These are phyloP conservation scores for Zelonia costaricensis DNA, from an alignment of 208 protist genomes.

Conservation along the genomic window DNA sequence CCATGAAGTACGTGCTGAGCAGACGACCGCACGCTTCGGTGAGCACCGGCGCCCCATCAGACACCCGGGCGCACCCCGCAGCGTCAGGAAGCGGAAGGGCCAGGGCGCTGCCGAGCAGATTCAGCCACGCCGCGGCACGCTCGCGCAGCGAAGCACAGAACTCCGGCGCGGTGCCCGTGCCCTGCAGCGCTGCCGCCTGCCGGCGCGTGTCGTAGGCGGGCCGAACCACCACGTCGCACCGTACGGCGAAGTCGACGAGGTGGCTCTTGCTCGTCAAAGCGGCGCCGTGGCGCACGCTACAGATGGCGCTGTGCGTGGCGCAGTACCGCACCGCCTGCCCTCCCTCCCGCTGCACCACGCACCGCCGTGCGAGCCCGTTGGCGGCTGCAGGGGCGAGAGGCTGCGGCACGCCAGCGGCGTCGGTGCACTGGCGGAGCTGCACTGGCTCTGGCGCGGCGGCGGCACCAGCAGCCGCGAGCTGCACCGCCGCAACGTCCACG, in stretches of 20 bases:
- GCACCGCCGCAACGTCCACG: not conserved
- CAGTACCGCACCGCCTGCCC: constrained; percentile 51
- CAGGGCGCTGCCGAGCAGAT: constrained; percentile 21
- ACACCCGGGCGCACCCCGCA: not conserved
- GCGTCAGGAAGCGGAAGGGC: constrained; percentile 13
- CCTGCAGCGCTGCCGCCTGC: constrained; percentile 20
- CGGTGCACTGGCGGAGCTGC: too few species aligned
- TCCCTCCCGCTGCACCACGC: constrained; percentile 63
- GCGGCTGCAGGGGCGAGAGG: too few species aligned
- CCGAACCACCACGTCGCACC: constrained; percentile 65
- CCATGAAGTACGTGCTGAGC: constrained; percentile 72
- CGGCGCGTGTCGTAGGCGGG: constrained; percentile 25
- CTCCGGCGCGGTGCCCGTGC: not conserved
- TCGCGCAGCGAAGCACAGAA: constrained; percentile 19
- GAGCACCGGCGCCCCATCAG: constrained; percentile 32
- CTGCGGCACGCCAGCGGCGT: too few species aligned
- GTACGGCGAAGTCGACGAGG: constrained; percentile 70
- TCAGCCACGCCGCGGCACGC: constrained; percentile 38
- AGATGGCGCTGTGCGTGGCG: constrained; percentile 39
- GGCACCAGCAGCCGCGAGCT: too few species aligned
- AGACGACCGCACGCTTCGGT: constrained; percentile 49
- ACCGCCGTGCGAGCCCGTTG: too few species aligned
- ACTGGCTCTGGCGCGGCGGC: too few species aligned
- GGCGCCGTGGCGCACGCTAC: constrained; percentile 35
- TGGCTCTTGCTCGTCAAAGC: constrained; percentile 30